A percentile compares a stretch with the other conserved stretches of the same genome.
phyloP scores from a whole-genome alignment of 2,329 filamentous ascomycete genomes.

The Talaromyces sp. region DNA sequence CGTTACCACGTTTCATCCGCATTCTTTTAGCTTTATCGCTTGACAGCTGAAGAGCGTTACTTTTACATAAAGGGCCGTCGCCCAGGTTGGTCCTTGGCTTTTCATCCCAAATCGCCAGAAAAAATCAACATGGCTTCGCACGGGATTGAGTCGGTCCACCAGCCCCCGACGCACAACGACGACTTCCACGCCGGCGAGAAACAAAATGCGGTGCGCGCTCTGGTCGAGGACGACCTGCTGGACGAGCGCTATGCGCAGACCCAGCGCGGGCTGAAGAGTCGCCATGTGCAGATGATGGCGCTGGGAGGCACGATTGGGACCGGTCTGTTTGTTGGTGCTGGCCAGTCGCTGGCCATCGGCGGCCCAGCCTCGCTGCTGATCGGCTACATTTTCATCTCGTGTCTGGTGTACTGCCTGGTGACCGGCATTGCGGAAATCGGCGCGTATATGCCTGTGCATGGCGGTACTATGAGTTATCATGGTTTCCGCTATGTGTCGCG shows the following conservation, averaged over 20 bases:
- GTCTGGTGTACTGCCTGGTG: conserved; percentile 45
- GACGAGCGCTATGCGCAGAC: conserved; percentile 37
- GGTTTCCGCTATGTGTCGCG: conserved; percentile 40
- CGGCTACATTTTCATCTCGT: conserved; percentile 47
- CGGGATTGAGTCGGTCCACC: not conserved
- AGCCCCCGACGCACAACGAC: not conserved
- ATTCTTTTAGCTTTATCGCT: not conserved
- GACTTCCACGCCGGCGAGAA: conserved; percentile 18
- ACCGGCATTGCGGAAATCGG: conserved; percentile 39
- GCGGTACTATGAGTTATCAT: conserved; percentile 41
- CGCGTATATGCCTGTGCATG: conserved; percentile 40
- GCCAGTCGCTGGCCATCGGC: conserved; percentile 47
- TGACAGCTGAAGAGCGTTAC: not conserved
- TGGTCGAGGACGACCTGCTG: conserved; percentile 35
- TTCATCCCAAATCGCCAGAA: not conserved
- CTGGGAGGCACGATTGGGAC: conserved; percentile 55
- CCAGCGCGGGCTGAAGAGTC: conserved; percentile 37
- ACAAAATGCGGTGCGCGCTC: conserved; percentile 21
- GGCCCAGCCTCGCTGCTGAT: conserved; percentile 50
- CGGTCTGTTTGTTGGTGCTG: conserved; percentile 52
- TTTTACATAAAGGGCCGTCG: not conserved
- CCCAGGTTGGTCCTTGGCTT: not conserved
- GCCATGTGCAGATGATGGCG: conserved; percentile 56
- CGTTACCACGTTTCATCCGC: not conserved
- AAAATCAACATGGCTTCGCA: not conserved